These are phyloP conservation scores for Tricholoma matsutake DNA, from an alignment of 768 basidiomycete genomes.

Conservation along the genomic window DNA sequence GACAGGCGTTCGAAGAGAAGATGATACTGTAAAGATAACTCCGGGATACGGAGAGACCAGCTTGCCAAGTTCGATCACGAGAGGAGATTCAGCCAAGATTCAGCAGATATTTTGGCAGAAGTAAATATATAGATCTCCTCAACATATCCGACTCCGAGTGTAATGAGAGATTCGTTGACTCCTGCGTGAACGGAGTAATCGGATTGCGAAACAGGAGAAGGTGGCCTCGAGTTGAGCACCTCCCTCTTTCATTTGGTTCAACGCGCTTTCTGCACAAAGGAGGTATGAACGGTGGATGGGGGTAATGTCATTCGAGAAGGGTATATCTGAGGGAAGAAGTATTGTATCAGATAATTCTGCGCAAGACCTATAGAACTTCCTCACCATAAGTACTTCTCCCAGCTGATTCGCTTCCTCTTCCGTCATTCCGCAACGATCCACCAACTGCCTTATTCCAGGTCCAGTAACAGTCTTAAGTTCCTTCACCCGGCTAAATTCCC, in stretches of 20 bases:
- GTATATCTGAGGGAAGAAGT: too few relatives aligned
- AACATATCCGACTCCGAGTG: not conserved
- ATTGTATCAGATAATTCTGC: too few relatives aligned
- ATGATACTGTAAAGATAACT: not conserved
- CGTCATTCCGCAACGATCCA: conserved; percentile 14
- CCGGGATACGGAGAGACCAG: not conserved
- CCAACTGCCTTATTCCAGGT: conserved; percentile 7
- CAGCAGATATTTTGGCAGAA: not conserved
- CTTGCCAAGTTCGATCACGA: not conserved
- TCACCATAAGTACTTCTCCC: conserved; percentile 1
- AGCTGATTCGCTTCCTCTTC: conserved; percentile 10
- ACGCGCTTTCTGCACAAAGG: not conserved
- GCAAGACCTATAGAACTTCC: too few relatives aligned
- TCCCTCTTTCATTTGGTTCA: not conserved
- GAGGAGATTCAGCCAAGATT: not conserved
- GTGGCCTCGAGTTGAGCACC: not conserved
- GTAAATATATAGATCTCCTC: not conserved
- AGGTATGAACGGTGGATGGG: too few relatives aligned
- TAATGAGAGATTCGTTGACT: not conserved
- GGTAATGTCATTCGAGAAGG: too few relatives aligned
- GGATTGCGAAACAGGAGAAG: not conserved
- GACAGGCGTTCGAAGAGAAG: not conserved
- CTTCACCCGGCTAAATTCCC: not conserved
- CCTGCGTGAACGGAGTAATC: not conserved
- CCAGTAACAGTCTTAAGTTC: conserved; percentile 12